Base-by-base conservation (phyloP, 2,329 filamentous ascomycete genomes). In the Lasiodiplodia sp. region DNA sequence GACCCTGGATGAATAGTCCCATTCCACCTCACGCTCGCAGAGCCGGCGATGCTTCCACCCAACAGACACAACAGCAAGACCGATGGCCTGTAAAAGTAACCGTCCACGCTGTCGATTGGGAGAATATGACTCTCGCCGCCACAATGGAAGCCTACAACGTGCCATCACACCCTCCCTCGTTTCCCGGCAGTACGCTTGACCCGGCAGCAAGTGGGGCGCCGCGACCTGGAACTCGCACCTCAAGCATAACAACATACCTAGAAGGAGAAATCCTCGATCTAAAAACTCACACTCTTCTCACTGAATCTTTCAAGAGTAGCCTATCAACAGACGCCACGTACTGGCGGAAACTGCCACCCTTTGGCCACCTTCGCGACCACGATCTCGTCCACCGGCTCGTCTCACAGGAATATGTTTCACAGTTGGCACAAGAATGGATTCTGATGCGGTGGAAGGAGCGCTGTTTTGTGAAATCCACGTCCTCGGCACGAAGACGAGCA, bases 81-180 rank as follows among this genome's bases (percentile, higher is more conserved):
- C 84, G 86, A 55, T 91, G 89, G 89, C 88, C 88, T 7, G 89
- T 91, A 38, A 89, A 88, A 70, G 88, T 91, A 66, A 89, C 85
- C 2, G 86, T 91, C 49, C 88, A 91, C 73, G 81, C 85, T 21
- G 84, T 91, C 56, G 87, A 91, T 76, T 85, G 85, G 72, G 79
- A 83, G 4, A 82, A 80, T 21, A 89, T 91, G 87, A 87, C 87
- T 0, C 77, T 91, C 21, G 87, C 87, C 25, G 89, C 89, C 4
- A 91, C 88, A 8, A 91, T 91, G 89, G 88, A 90, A 77, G 89
- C 89, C 4, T 90, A 89, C 79, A 89, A 91, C 72, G 88, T 90
- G 14, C 88, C 88, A 2, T 83, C 82, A 38, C 80, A 83, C 68
- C 75, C 77, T 1, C 75, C 57, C 25, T 77, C 70, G 51, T 78